These are phyloP conservation scores for Knoxdaviesia capensis DNA, from an alignment of 2,329 filamentous ascomycete species.

Conservation along the genomic window DNA sequence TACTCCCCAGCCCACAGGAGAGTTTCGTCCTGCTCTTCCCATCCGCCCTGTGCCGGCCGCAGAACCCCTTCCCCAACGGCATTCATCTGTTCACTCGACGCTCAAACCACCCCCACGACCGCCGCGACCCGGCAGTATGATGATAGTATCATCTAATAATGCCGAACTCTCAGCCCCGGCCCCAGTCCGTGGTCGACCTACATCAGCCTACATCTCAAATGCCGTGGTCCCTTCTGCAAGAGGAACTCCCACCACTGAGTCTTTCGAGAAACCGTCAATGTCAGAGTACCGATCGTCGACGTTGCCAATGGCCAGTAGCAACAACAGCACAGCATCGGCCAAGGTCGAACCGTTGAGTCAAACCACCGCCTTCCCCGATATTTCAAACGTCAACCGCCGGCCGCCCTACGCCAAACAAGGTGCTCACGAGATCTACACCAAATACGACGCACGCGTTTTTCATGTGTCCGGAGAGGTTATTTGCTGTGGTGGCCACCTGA, in stretches of 20 bases:
- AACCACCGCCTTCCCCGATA: conserved; percentile 57
- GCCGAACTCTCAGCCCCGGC: too few relatives aligned
- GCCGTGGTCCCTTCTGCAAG: neutral
- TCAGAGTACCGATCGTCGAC: too few relatives aligned
- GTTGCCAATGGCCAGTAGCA: too few relatives aligned
- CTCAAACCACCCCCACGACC: conserved; percentile 23
- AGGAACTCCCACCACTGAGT: conserved; percentile 4
- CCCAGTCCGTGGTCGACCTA: too few relatives aligned
- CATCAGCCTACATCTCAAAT: too few relatives aligned
- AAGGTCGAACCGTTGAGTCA: conserved; percentile 25
- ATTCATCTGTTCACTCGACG: conserved; percentile 9
- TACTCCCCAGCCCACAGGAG: conserved; percentile 19
- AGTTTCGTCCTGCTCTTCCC: conserved; percentile 26
- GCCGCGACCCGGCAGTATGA: conserved; percentile 12
- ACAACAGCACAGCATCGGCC: neutral
- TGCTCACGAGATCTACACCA: conserved; percentile 57
- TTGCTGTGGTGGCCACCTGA: conserved; percentile 72
- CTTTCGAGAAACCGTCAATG: too few relatives aligned
- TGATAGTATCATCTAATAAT: too few relatives aligned
- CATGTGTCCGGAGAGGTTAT: conserved; percentile 77
- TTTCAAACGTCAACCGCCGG: conserved; percentile 65
- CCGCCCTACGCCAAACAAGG: conserved; percentile 57
- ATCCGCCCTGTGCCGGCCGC: conserved; percentile 20
- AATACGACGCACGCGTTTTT: conserved; percentile 71
- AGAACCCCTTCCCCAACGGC: conserved; percentile 11